Conservation (phyloP, 192 early-diverging fungal species). For the Diversispora eburnea region DNA sequence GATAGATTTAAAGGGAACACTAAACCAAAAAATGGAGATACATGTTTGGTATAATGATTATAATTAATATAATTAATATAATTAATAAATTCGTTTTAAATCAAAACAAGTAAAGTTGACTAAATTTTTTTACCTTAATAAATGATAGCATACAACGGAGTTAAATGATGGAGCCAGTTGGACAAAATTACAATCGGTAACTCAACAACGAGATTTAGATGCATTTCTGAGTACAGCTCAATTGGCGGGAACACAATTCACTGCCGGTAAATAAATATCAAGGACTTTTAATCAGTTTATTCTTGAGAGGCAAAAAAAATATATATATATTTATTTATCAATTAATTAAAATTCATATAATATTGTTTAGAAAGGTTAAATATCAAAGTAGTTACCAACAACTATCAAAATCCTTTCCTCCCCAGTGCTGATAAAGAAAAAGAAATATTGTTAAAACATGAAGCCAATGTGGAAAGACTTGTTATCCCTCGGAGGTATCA, state of each 20-base stretch:
- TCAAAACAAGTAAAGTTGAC: not conserved
- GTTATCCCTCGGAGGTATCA: conserved; percentile 74
- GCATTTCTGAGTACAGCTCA: conserved; percentile 93
- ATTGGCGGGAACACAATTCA: conserved; percentile 92
- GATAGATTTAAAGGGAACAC: conserved; percentile 47
- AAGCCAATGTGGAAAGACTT: conserved; percentile 67
- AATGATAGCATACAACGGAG: conserved; percentile 74
- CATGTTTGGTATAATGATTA: conserved; percentile 34
- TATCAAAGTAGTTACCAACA: conserved; percentile 73
- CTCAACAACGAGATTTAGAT: conserved; percentile 95
- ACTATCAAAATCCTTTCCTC: conserved; percentile 80
- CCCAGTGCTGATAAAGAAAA: conserved; percentile 74
- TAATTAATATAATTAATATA: not conserved
- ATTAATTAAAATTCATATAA: not conserved
- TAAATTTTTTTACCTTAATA: not conserved
- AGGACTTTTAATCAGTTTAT: not conserved
- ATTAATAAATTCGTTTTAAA: not conserved
- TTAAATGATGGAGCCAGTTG: conserved; percentile 78
- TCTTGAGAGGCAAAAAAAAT: not conserved
- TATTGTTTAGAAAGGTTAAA: conserved; percentile 63
- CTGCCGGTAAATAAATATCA: conserved; percentile 55
- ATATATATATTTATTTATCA: not conserved
- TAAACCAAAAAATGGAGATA: conserved; percentile 42
- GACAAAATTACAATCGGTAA: conserved; percentile 90
- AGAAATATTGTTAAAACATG: conserved; percentile 71